A percentile compares a stretch with the other conserved stretches of the same genome.
Evolutionary conservation across 441 rosid species (phyloP).

Genomic region (Corymbia calophylla): DNA sequence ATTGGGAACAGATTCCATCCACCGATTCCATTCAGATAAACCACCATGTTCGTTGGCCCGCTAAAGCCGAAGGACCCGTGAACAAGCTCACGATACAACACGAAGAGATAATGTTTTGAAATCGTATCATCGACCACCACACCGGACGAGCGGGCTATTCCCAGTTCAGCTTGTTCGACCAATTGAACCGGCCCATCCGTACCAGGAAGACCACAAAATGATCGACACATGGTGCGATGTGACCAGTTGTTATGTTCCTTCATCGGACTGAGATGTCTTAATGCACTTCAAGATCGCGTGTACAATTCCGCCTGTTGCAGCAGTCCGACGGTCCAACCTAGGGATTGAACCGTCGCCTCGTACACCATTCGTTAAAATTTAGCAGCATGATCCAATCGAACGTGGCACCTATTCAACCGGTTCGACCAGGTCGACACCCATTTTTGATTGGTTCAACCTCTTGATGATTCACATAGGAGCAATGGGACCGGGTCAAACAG

Average conservation of each 20-base stretch:
- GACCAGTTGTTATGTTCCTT: fast-evolving
- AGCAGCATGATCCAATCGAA: not conserved
- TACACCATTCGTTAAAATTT: not conserved
- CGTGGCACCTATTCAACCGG: not conserved
- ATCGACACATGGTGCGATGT: fast-evolving
- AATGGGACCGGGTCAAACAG: not conserved
- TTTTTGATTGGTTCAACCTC: not conserved
- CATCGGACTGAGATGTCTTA: not conserved
- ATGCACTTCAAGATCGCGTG: fast-evolving
- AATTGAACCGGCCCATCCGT: not conserved
- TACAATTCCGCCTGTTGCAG: not conserved
- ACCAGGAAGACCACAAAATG: not conserved
- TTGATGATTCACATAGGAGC: not conserved
- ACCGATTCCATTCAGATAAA: not conserved
- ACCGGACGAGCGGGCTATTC: not conserved
- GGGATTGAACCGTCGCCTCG: not conserved
- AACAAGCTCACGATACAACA: not conserved
- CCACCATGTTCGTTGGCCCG: not conserved
- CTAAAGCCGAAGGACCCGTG: too few relatives aligned
- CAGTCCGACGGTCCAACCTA: not conserved
- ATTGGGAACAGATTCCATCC: not conserved
- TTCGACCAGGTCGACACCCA: not conserved
- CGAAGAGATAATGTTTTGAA: not conserved
- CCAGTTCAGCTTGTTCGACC: not conserved
- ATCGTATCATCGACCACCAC: not conserved